Evolutionary conservation across 352 stramenopile genomes (phyloP), one percentile per base, ranked within the genome.

Genomic region (Phytophthora idaei): DNA sequence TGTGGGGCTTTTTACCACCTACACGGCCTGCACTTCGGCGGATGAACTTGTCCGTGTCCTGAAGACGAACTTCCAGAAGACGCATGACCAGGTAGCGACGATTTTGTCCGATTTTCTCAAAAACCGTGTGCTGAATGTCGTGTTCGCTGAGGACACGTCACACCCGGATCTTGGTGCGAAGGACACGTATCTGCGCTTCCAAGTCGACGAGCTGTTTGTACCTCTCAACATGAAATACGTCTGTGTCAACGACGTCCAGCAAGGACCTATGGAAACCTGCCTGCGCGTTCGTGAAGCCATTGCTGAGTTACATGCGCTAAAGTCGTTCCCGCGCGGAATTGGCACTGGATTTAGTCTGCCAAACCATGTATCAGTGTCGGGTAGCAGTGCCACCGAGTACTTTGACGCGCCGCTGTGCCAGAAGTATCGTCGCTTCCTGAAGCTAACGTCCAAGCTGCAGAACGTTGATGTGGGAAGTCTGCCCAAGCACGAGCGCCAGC

Each of bases 211-310:
- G 50, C 60, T 89, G n/a, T 92, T 91, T 63, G 74, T 84, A 4
- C 83, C 87, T 15, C 67, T 95, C 2, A 95, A 95, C 61, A 89
- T 88, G 65, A 90, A 90, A 63, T 92, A 94, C 39, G 77, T 91
- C 21, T 86, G 71, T 44, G 76, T 74, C 15, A 73, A 87, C 31
- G 57, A 67, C 3, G 66, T 80, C 5, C 64, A 76, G 37, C 79
- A 84, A 54, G 63, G 69, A 1, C 69, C 87, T 2, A 92, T 94
- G 78, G 88, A 95, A 37, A 62, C 90, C 3, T 93, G 85, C 48
- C 64, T 95, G 0, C 67, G 78, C 27, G 76, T 90, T 27, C 84
- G 88, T 29, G 81, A 90, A 64, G 57, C 80, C 42, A 80, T 89
- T 42, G 85, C 81, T 1, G 81, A 93, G 64, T 66, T 95, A 5